Evolutionary conservation across 257 asterid genomes (phyloP), one percentile per base, ranked within the genome.

Genomic region (Perilla frutescens): DNA sequence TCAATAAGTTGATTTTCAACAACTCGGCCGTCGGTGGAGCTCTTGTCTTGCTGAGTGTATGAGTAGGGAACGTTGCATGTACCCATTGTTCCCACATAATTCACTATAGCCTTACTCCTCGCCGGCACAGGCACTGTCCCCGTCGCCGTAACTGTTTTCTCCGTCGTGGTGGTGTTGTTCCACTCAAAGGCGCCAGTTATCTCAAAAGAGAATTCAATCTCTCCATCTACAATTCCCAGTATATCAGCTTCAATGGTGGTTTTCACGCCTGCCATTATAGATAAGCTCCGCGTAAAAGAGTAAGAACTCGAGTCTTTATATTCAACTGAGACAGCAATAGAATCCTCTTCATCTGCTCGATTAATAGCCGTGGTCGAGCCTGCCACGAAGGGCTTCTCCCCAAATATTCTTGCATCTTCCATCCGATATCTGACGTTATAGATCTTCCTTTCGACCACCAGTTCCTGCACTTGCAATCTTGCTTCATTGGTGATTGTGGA

Each of bases 1-100:
- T 66, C 72, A 6, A 0, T 3, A 0, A 12, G 36, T 7, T 49
- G 31, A 4, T 32, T 66, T 1, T 4, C 1, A 12, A 6, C 1
- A n/a, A 31, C 2, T 11, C 10, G 9, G 31, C 66, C 49, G 12
- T 37, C 45, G n/a, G 1, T 11, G 3, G 48, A 36, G 1, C 48
- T 36, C 66, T 5, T 61, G 32, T 61, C 66, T n/a, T 4, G 26
- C 48, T 61, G 66, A 2, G 31, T 36, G 66, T 61, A 61, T 10
- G 48, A 13, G 49, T 36, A 61, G 12, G 66, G 66, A 36, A 61
- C 66, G 36, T n/a, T 15, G 48, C 66, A 61, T 11, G 41, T 61
- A 5, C 66, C 66, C 2, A 5, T 1, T 5, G 45, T 37, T 0
- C 66, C 66, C 12, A 61, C 66, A 15, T 61, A 61, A n/a, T 7